Evolutionary conservation across 345 rosid genomes (phyloP).

Genomic region (Acer saccharum): DNA sequence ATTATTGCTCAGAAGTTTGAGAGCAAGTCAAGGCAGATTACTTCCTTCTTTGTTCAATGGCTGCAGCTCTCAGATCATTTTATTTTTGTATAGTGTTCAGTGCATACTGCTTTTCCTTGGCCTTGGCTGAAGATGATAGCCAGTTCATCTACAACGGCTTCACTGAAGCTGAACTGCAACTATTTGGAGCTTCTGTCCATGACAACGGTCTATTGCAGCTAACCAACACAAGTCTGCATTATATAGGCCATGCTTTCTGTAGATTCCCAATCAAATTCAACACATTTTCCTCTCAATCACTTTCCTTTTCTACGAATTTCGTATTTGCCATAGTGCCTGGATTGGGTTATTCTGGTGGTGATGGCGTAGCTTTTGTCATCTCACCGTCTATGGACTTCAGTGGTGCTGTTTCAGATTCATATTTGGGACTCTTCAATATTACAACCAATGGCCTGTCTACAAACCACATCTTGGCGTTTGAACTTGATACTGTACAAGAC

Average conservation of each 20-base stretch:
- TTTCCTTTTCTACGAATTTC: constrained; percentile 44
- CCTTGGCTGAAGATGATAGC: not conserved
- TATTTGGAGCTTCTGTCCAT: constrained; percentile 30
- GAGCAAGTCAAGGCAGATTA: too few relatives aligned
- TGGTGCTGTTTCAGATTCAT: constrained; percentile 15
- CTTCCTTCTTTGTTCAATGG: too few relatives aligned
- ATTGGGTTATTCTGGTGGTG: constrained; percentile 19
- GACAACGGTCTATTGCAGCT: constrained; percentile 55
- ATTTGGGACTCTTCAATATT: constrained; percentile 51
- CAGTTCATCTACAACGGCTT: constrained; percentile 17
- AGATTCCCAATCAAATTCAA: constrained; percentile 4
- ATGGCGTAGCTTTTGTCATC: constrained; percentile 46
- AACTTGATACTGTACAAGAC: constrained; percentile 45
- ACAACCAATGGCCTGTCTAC: constrained; percentile 32
- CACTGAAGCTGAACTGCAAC: not conserved
- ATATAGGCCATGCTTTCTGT: constrained; percentile 11
- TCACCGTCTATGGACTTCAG: constrained; percentile 29
- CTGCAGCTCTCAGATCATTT: too few relatives aligned
- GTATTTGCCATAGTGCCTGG: constrained; percentile 39
- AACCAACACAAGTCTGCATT: constrained; percentile 39
- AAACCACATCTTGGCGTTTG: constrained; percentile 50
- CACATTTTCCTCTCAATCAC: constrained; percentile 3
- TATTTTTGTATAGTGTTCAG: too few relatives aligned
- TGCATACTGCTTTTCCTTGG: constrained; percentile 13
- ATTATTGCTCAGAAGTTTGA: too few relatives aligned